phyloP scores from a whole-genome alignment of 352 stramenopile species.

The Phytophthora multivora region DNA sequence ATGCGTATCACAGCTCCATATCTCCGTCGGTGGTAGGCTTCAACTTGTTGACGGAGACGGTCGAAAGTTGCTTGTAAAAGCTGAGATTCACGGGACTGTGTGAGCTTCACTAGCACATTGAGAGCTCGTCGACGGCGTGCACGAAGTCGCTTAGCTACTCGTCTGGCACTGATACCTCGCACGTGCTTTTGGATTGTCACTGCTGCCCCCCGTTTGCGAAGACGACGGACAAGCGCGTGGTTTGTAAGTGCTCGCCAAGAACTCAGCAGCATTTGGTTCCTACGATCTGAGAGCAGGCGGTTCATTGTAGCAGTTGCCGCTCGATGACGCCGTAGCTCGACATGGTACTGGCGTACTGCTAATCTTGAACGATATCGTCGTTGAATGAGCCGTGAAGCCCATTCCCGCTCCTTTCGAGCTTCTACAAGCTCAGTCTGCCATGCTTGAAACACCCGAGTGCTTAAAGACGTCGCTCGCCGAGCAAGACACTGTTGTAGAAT shows the following conservation, averaged over 20 bases:
- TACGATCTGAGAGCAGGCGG: slow-evolving; percentile 44
- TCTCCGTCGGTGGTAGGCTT: slow-evolving; percentile 21
- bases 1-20: slow-evolving; percentile 28
- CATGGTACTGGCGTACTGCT: slow-evolving; percentile 40
- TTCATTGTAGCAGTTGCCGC: slow-evolving; percentile 58
- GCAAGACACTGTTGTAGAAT: slow-evolving; percentile 49
- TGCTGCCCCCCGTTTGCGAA: slow-evolving; percentile 52
- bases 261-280: slow-evolving; percentile 25
- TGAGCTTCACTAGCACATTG: slow-evolving; percentile 36
- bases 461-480: slow-evolving; percentile 27
- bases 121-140: slow-evolving; percentile 42
- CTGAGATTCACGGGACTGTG: slow-evolving; percentile 38
- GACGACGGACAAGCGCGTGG: slow-evolving; percentile 53
- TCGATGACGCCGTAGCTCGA: slow-evolving; percentile 48
- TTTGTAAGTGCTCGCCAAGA: slow-evolving; percentile 49
- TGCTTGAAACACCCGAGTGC: slow-evolving; percentile 18
- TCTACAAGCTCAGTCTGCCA: slow-evolving; percentile 33
- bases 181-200: slow-evolving; percentile 53
- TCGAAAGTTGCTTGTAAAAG: slow-evolving; percentile 41
- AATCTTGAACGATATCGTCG: slow-evolving; percentile 34
- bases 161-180: slow-evolving; percentile 49
- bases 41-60: slow-evolving; percentile 36
- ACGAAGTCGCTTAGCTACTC: slow-evolving; percentile 39
- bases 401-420: slow-evolving; percentile 14
- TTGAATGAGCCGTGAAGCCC: slow-evolving; percentile 48